phyloP scores from a whole-genome alignment of 345 rosid genomes.

The Gossypium anomalum region DNA sequence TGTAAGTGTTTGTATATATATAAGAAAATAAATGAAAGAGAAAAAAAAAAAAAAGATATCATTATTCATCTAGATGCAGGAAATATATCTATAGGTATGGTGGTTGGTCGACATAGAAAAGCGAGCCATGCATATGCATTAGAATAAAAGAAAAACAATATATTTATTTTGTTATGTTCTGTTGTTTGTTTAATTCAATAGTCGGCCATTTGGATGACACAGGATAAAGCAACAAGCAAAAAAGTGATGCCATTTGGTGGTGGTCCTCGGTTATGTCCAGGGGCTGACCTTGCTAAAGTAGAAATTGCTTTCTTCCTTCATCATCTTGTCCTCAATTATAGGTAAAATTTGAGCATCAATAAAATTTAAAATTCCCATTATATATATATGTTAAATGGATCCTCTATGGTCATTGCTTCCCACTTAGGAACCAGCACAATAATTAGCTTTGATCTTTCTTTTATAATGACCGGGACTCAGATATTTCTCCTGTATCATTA shows the following conservation, averaged over 20 bases:
- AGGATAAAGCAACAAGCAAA: conserved; percentile 53
- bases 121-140: background rate
- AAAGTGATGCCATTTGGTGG: conserved; percentile 86
- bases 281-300: conserved; percentile 77
- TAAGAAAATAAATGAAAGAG: background rate
- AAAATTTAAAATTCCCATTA: background rate
- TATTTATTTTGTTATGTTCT: background rate
- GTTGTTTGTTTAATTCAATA: background rate
- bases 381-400: background rate
- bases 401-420: conserved; percentile 13
- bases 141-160: background rate
- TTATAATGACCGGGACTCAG: background rate
- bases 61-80: background rate
- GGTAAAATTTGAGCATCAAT: conserved; percentile 33
- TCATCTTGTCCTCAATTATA: conserved; percentile 74
- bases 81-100: background rate
- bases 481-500: too few species aligned
- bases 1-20: conserved; percentile 31
- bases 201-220: background rate
- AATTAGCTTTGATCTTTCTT: background rate
- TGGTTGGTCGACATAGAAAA: background rate
- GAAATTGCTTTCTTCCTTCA: conserved; percentile 72
- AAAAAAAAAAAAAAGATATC: background rate
- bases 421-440: conserved; percentile 31
- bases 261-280: conserved; percentile 78